These are phyloP conservation scores for Leccinum variicolor DNA, from an alignment of 768 basidiomycete species.

Conservation along the genomic window DNA sequence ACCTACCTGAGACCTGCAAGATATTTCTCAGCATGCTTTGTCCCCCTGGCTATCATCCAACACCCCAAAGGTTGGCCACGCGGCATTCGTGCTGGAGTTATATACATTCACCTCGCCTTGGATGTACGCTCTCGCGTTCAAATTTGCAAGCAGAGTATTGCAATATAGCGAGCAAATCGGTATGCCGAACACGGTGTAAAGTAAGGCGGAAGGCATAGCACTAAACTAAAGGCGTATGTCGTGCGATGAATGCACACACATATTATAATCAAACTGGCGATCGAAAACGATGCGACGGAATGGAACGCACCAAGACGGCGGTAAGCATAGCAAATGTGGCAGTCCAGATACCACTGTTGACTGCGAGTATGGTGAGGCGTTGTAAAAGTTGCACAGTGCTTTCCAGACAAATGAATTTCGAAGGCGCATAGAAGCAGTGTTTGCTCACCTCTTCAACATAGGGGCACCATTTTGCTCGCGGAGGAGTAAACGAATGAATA, in stretches of 20 bases:
- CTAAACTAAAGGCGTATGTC: not conserved
- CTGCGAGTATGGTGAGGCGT: not conserved
- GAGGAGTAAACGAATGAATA: not conserved
- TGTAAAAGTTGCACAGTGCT: not conserved
- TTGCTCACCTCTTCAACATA: not conserved
- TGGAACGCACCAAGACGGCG: not conserved
- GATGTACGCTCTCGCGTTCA: not conserved
- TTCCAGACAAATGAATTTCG: not conserved
- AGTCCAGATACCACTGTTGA: not conserved
- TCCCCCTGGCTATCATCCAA: no score
- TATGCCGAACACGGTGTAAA: not conserved
- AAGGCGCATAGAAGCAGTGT: not conserved
- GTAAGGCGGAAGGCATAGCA: not conserved
- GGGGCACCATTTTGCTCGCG: not conserved
- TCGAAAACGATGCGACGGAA: not conserved
- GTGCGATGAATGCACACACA: not conserved
- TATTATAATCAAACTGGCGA: not conserved
- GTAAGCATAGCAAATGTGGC: not conserved
- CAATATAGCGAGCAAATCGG: not conserved
- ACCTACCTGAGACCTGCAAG: not conserved
- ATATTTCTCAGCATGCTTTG: no score
- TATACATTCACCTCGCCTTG: not conserved
- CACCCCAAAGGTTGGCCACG: no score
- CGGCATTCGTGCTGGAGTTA: no score
- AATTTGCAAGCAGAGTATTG: not conserved